A percentile compares a stretch with the other conserved stretches of the same genome.
These are phyloP conservation scores for Leccinum rimulosum DNA, from an alignment of 768 basidiomycete genomes.

Conservation along the genomic window DNA sequence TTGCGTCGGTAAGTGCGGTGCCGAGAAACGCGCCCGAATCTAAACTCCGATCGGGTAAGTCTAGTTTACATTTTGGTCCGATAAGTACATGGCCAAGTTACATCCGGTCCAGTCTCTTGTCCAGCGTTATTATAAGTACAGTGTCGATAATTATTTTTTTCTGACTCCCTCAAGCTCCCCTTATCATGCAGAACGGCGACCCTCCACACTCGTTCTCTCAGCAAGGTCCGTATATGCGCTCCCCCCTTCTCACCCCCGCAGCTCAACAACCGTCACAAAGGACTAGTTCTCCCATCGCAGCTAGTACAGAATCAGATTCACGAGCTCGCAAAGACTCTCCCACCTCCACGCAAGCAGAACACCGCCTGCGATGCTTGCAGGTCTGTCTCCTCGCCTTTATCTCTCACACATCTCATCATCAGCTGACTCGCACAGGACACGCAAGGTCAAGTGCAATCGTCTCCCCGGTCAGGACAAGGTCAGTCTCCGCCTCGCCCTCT, in stretches of 20 bases:
- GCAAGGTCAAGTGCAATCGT: constrained; percentile 89
- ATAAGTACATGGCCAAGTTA: constrained; percentile 28
- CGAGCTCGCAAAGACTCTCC: constrained; percentile 74
- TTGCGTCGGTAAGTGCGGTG: constrained; percentile 25
- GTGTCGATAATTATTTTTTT: constrained; percentile 24
- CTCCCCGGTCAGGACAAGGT: constrained; percentile 83
- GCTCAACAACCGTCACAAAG: constrained; percentile 32
- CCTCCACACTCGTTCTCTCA: constrained; percentile 33
- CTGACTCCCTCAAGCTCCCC: constrained; percentile 11
- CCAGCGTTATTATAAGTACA: constrained; percentile 25
- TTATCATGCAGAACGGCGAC: constrained; percentile 34
- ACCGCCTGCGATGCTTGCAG: constrained; percentile 93
- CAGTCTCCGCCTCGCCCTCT: constrained; percentile 23
- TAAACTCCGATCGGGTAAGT: constrained; percentile 25
- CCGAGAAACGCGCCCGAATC: constrained; percentile 22
- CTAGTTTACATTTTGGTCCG: constrained; percentile 5
- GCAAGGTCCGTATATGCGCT: constrained; percentile 21
- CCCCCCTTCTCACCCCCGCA: background rate
- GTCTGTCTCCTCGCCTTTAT: constrained; percentile 33
- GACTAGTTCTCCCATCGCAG: constrained; percentile 59
- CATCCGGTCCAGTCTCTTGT: background rate
- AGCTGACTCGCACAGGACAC: constrained; percentile 47
- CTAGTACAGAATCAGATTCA: constrained; percentile 80
- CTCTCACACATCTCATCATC: constrained; percentile 9
- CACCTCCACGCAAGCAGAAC: constrained; percentile 89